Conservation (phyloP, 2,329 filamentous ascomycete species). For the Phoma herbarum region DNA sequence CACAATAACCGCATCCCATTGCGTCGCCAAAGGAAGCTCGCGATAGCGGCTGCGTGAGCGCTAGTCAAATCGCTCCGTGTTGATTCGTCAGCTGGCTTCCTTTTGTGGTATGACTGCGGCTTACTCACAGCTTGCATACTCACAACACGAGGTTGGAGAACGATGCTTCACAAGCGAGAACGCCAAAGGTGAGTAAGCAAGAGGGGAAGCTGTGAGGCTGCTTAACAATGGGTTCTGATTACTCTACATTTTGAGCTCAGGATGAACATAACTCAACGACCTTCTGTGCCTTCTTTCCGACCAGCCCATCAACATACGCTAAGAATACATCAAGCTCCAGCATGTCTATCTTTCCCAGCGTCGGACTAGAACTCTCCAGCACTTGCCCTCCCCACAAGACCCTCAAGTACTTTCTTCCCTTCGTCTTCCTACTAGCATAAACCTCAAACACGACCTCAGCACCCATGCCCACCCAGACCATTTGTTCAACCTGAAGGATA, state of each 20-base stretch:
- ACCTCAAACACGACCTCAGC: constrained; percentile 80
- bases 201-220: neutral
- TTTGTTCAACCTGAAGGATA: constrained; percentile 74
- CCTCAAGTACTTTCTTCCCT: constrained; percentile 61
- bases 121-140: constrained; percentile 36
- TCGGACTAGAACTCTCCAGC: constrained; percentile 72
- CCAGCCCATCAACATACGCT: constrained; percentile 75
- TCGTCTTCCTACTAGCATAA: constrained; percentile 50
- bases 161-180: neutral
- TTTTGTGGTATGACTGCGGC: constrained; percentile 30
- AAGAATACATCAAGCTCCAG: constrained; percentile 70
- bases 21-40: neutral
- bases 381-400: constrained; percentile 76
- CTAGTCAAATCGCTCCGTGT: neutral
- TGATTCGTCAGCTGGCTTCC: constrained; percentile 24
- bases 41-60: neutral
- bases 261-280: constrained; percentile 46
- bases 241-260: neutral
- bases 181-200: neutral
- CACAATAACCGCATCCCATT: neutral
- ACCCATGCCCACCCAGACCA: constrained; percentile 89
- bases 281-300: constrained; percentile 61
- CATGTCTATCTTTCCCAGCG: constrained; percentile 75
- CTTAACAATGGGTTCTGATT: neutral
- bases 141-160: constrained; percentile 19